Conservation (phyloP, 305 asterid species). For the Fraxinus paxiana region DNA sequence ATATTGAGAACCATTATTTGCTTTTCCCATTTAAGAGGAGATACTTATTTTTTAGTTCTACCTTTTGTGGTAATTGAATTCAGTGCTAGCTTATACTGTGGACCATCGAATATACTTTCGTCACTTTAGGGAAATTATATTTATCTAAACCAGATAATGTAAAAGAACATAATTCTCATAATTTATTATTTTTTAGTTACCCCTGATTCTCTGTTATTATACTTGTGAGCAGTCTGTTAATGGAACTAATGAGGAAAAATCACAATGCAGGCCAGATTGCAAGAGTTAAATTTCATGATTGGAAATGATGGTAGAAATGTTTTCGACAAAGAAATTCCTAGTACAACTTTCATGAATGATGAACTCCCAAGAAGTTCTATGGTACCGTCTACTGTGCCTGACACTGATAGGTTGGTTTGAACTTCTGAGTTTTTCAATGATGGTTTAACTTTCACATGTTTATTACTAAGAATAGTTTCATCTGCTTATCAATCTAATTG, state of each 20-base stretch:
- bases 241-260: constrained; percentile 27
- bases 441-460: neutral
- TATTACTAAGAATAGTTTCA: neutral
- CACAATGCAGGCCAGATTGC: constrained; percentile 65
- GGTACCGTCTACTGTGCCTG: constrained; percentile 51
- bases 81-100: neutral
- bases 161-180: neutral
- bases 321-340: constrained; percentile 45
- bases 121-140: neutral
- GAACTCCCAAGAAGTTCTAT: constrained; percentile 53
- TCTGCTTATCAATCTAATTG: constrained; percentile 5
- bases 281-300: constrained; percentile 58
- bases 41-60: constrained; percentile 6
- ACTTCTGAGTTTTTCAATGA: constrained; percentile 16
- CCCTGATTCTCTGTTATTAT: constrained; percentile 14
- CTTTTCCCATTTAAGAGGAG: neutral
- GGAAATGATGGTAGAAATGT: constrained; percentile 54
- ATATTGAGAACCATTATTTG: neutral
- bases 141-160: neutral
- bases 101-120: neutral
- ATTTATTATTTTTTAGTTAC: neutral
- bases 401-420: constrained; percentile 52
- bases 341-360: constrained; percentile 37
- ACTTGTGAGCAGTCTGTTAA: constrained; percentile 15
- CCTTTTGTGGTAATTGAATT: constrained; percentile 14